These are phyloP conservation scores for Prunus mira DNA, from an alignment of 306 rosid species.

Conservation along the genomic window DNA sequence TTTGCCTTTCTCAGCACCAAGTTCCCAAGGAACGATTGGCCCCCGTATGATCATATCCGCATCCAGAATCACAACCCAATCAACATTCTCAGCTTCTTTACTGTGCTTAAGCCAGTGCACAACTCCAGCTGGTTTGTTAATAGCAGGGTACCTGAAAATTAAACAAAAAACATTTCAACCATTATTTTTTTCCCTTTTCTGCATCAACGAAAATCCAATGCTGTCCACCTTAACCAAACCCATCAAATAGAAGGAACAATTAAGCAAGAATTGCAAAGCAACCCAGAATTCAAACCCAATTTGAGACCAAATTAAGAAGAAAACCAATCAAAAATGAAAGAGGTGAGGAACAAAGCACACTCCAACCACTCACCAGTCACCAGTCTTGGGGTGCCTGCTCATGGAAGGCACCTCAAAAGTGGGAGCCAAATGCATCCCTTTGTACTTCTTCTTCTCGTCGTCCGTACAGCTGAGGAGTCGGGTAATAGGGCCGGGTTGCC, in stretches of 20 bases:
- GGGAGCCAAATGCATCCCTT: conserved; percentile 94
- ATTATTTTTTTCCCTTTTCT: neutral
- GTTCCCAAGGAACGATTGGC: conserved; percentile 94
- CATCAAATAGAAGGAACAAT: neutral
- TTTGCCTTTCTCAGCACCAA: conserved; percentile 95
- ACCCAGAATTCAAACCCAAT: conserved; percentile 25
- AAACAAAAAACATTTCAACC: conserved; percentile 10
- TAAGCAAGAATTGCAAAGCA: neutral
- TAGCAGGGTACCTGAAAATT: conserved; percentile 92
- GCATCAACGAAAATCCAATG: neutral
- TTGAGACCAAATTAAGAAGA: neutral
- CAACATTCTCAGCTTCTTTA: conserved; percentile 87
- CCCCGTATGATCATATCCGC: conserved; percentile 98
- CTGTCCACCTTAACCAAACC: neutral
- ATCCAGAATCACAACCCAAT: conserved; percentile 96
- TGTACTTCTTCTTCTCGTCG: conserved; percentile 81
- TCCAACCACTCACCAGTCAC: conserved; percentile 62
- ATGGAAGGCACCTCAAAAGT: conserved; percentile 93
- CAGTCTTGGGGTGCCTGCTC: conserved; percentile 97
- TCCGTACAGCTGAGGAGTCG: conserved; percentile 93
- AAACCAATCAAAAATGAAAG: neutral
- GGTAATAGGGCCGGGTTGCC: conserved; percentile 92
- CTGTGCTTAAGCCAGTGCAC: conserved; percentile 92
- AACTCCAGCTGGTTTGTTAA: conserved; percentile 98
- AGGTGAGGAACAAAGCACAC: neutral